Evolutionary conservation across 345 rosid genomes (phyloP), one percentile per base, ranked within the genome.

Genomic region (Citrus inodora): DNA sequence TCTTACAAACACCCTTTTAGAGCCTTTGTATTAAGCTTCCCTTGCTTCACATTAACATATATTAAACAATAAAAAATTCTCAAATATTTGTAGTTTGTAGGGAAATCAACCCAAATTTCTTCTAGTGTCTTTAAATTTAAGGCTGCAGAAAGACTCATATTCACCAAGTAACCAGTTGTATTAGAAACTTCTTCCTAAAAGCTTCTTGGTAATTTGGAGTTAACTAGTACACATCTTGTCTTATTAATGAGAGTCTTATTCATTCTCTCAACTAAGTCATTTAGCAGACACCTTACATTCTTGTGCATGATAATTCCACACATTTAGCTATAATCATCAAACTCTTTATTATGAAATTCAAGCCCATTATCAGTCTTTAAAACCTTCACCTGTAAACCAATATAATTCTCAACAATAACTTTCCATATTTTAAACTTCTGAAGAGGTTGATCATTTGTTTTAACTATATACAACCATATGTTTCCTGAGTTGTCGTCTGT

Each of bases 81-180:
- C 0, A 56, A 2, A 56, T 56, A 2, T 19, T 56, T 6, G 2
- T 5, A 22, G 3, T 6, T 22, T 56, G 9, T 6, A 6, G 3
- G 9, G 3, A 17, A 0, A 5, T 8, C 1, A 5, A 1, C 5
- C 24, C 1, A 56, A 22, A 56, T 8, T 2, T 56, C 1, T 21
- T 56, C 9, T 4, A 0, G 9, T 56, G 9, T 19, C 3, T 56
- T 56, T 0, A 56, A 22, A 8, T 56, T 56, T 1, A 56, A 6
- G 1, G 24, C 0, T 21, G 9, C 0, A 22, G 24, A 56, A 0
- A 8, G 24, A 21, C 60, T 56, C 19, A 0, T 56, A 2, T 56
- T 56, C 0, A 56, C 24, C 1, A 56, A 4, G 9, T 17, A 56
- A 21, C 2, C 5, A 5, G 9, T 8, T 21, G 24, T 6, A 2